Conservation (phyloP, 176 grass and related monocot species). For the Alloteropsis semialata region DNA sequence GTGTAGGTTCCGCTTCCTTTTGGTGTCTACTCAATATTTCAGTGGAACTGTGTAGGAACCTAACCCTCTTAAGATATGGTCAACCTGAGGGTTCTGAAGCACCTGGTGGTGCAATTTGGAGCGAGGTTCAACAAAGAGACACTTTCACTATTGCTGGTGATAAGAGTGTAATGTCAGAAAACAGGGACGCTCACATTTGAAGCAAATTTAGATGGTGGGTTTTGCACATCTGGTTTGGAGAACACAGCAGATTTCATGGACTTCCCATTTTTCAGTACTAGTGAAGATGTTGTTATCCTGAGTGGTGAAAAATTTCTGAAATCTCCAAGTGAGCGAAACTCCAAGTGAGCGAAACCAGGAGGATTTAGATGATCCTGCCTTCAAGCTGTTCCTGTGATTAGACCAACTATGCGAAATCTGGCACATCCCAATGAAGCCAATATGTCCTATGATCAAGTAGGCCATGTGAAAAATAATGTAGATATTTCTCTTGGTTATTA, state of each 20-base stretch:
- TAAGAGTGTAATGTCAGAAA: slow-evolving; percentile 34
- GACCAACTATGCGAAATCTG: slow-evolving; percentile 25
- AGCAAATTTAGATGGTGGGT: slow-evolving; percentile 35
- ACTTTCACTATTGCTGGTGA: slow-evolving; percentile 26
- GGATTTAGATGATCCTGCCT: slow-evolving; percentile 33
- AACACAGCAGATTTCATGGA: slow-evolving; percentile 50
- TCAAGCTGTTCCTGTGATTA: slow-evolving; percentile 3
- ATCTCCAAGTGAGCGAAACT: slow-evolving; percentile 54
- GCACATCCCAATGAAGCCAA: slow-evolving; percentile 25
- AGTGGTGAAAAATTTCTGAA: slow-evolving; percentile 58
- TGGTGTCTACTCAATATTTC: too few species aligned
- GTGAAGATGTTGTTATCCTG: slow-evolving; percentile 52
- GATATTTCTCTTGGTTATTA: slow-evolving; percentile 36
- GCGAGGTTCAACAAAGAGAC: slow-evolving; percentile 16
- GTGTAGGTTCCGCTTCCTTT: too few species aligned
- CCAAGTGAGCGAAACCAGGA: slow-evolving; percentile 50
- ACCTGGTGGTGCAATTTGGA: slow-evolving; percentile 43
- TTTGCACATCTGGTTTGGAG: slow-evolving; percentile 41
- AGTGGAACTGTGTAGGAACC: slow-evolving; percentile 27
- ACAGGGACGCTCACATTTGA: slow-evolving; percentile 28
- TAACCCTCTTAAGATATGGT: background rate
- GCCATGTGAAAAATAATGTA: slow-evolving; percentile 19
- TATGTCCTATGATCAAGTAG: slow-evolving; percentile 39
- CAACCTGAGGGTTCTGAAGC: slow-evolving; percentile 41
- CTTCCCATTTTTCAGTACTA: slow-evolving; percentile 47